Percentiles rank a stretch among this genome's conserved stretches.
phyloP scores from a whole-genome alignment of 2,329 filamentous ascomycete genomes.

The Beauveria bassiana region DNA sequence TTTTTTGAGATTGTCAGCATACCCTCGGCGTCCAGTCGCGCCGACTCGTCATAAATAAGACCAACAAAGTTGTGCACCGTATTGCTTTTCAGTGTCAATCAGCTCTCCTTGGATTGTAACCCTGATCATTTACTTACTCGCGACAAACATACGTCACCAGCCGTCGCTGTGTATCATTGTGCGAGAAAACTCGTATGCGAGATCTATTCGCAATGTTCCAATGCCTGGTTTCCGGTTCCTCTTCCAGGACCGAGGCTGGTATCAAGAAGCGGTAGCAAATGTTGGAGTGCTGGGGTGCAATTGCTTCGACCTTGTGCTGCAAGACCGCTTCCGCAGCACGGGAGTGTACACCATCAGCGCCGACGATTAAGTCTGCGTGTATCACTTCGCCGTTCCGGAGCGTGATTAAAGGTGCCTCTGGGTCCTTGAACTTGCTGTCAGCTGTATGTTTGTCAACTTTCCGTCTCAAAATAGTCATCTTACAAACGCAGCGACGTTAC shows the following conservation, averaged over 20 bases:
- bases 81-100: constrained; percentile 17
- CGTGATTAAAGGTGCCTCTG: constrained; percentile 20
- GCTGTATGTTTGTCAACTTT: not conserved
- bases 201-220: constrained; percentile 23
- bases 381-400: constrained; percentile 23
- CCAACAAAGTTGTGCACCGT: constrained; percentile 28
- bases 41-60: constrained; percentile 22
- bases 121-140: constrained; percentile 16
- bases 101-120: not conserved
- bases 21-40: constrained; percentile 16
- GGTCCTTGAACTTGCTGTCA: constrained; percentile 14
- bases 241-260: constrained; percentile 19
- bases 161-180: constrained; percentile 18
- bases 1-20: not conserved
- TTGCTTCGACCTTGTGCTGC: constrained; percentile 19
- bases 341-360: constrained; percentile 37
- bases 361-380: constrained; percentile 19
- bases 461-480: not conserved
- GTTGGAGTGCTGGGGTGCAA: constrained; percentile 22
- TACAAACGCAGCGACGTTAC: constrained; percentile 14
- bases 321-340: constrained; percentile 21
- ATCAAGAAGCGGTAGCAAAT: constrained; percentile 31
- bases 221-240: constrained; percentile 23
- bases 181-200: constrained; percentile 18
- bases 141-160: constrained; percentile 28